Conservation (phyloP, 768 basidiomycete genomes). For the Phlegmacium glaucopus region DNA sequence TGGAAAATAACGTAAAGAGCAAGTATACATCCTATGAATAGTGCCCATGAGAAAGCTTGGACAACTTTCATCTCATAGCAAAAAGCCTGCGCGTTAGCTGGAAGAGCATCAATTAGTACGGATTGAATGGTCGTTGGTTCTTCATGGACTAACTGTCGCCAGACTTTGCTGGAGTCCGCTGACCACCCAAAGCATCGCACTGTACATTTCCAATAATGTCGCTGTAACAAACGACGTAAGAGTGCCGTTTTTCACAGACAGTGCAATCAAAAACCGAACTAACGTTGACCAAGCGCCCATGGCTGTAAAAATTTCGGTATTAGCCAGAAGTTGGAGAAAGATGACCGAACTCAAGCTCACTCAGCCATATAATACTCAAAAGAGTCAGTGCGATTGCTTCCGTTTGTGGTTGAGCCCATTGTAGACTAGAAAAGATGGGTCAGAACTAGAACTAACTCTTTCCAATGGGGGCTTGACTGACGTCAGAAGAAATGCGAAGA, state of each 20-base stretch:
- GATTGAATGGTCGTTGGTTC: too few relatives aligned
- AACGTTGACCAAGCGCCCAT: slow-evolving; percentile 77
- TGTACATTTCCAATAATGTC: slow-evolving; percentile 68
- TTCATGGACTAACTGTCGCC: slow-evolving; percentile 45
- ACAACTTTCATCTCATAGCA: slow-evolving; percentile 82
- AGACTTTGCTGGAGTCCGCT: slow-evolving; percentile 44
- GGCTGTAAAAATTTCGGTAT: slow-evolving; percentile 35
- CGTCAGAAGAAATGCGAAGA: slow-evolving; percentile 60
- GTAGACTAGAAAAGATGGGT: slow-evolving; percentile 39
- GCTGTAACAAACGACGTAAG: slow-evolving; percentile 29
- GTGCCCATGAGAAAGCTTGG: slow-evolving; percentile 75
- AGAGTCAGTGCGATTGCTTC: slow-evolving; percentile 56
- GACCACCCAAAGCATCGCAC: slow-evolving; percentile 48
- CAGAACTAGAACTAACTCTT: neutral
- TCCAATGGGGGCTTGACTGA: slow-evolving; percentile 25
- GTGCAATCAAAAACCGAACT: slow-evolving; percentile 16
- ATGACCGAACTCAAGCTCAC: slow-evolving; percentile 37
- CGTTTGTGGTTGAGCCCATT: slow-evolving; percentile 66
- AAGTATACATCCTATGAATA: slow-evolving; percentile 45
- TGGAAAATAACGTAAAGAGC: slow-evolving; percentile 55
- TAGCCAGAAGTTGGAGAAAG: slow-evolving; percentile 5
- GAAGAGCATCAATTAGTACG: slow-evolving; percentile 1
- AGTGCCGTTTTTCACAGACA: neutral
- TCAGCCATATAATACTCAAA: slow-evolving; percentile 64
- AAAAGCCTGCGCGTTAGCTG: slow-evolving; percentile 53